Conservation (phyloP, 306 rosid genomes). For the Abrus precatorius region DNA sequence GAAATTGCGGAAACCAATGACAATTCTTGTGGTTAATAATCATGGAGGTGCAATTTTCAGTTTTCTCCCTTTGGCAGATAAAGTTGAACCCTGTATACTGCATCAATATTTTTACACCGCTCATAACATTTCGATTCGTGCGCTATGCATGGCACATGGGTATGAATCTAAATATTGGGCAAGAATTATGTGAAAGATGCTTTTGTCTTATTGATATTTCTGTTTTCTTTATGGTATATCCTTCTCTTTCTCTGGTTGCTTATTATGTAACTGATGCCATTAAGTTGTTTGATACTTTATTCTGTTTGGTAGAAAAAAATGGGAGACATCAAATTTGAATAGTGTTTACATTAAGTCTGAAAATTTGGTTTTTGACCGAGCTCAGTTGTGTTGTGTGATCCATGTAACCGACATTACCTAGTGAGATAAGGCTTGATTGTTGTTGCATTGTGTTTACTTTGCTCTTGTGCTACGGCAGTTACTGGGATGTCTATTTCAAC, state of each 20-base stretch:
- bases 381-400: no score
- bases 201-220: conserved; percentile 15
- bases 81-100: conserved; percentile 65
- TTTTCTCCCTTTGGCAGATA: conserved; percentile 82
- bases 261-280: not conserved
- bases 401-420: no score
- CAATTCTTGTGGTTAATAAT: conserved; percentile 82
- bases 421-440: no score
- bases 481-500: not conserved
- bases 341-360: not conserved
- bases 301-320: conserved; percentile 33
- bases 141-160: conserved; percentile 91
- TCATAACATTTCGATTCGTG: conserved; percentile 72
- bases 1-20: conserved; percentile 86
- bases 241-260: conserved; percentile 23
- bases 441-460: conserved; percentile 11
- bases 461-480: not conserved
- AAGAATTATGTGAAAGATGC: conserved; percentile 29
- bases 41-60: conserved; percentile 98
- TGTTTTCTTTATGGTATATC: conserved; percentile 8
- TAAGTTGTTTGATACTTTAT: not conserved
- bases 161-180: conserved; percentile 47
- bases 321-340: not conserved
- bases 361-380: no score
- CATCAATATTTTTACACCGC: conserved; percentile 82